phyloP scores from a whole-genome alignment of 2,329 filamentous ascomycete genomes.

The Magnaporthiopsis poae region DNA sequence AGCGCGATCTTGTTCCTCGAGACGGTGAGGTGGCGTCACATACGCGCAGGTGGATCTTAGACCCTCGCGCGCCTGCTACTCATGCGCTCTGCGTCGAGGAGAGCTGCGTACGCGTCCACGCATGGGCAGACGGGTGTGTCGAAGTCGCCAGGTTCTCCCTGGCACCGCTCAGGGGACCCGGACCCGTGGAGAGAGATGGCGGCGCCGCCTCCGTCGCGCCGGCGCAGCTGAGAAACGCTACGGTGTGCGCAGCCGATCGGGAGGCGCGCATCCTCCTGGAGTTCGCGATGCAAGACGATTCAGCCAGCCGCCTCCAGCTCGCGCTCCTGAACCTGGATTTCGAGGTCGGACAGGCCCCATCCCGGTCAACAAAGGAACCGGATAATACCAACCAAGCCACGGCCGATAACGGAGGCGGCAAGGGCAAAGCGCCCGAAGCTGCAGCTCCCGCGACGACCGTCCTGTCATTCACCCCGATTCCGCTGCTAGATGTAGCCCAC shows the following conservation, averaged over 20 bases:
- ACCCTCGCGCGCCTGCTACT: slow-evolving; percentile 14
- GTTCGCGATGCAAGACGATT: slow-evolving; percentile 14
- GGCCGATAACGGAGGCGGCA: no score
- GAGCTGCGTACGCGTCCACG: slow-evolving; percentile 16
- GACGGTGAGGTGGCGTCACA: no score
- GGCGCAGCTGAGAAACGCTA: slow-evolving; percentile 17
- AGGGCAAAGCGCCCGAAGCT: no score
- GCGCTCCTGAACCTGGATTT: no score
- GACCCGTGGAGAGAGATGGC: slow-evolving; percentile 12
- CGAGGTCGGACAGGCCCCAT: no score
- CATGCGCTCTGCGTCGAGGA: slow-evolving; percentile 22
- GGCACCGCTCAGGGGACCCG: no score
- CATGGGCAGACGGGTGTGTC: slow-evolving; percentile 20
- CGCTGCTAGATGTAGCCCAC: slow-evolving; percentile 12
- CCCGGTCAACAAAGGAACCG: no score
- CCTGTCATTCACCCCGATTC: no score
- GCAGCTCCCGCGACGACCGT: no score
- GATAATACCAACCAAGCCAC: no score
- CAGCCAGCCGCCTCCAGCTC: slow-evolving; percentile 2
- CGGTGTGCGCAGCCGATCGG: slow-evolving; percentile 9
- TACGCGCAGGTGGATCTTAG: slow-evolving; percentile 10
- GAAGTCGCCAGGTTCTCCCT: no score
- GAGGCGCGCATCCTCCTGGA: slow-evolving; percentile 15
- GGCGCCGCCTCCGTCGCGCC: slow-evolving; percentile 9
- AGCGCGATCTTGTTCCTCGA: slow-evolving; percentile 10